Conservation (phyloP, 1,139 yeast species). For the Groenewaldozyma sp. region DNA sequence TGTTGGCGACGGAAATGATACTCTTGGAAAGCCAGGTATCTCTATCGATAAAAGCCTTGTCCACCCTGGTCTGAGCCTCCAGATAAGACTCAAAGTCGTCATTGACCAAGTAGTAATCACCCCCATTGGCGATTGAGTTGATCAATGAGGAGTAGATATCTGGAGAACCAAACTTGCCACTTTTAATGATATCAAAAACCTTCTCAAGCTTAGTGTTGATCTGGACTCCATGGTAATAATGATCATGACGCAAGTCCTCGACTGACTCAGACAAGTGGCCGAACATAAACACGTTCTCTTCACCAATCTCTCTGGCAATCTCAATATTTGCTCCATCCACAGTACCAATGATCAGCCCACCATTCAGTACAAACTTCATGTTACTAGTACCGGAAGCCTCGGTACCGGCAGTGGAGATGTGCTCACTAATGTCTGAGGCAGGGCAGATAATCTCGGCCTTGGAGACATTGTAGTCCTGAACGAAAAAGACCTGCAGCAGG, state of each 20-base stretch:
- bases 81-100: constrained; percentile 85
- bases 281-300: constrained; percentile 83
- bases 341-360: constrained; percentile 90
- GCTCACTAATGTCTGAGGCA: constrained; percentile 85
- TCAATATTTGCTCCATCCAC: constrained; percentile 97
- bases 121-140: constrained; percentile 53
- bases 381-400: constrained; percentile 95
- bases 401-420: constrained; percentile 96
- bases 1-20: constrained; percentile 75
- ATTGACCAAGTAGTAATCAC: constrained; percentile 78
- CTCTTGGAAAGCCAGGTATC: constrained; percentile 69
- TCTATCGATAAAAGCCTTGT: constrained; percentile 58
- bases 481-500: constrained; percentile 73
- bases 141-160: constrained; percentile 60
- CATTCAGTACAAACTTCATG: constrained; percentile 91
- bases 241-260: constrained; percentile 72
- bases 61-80: constrained; percentile 70
- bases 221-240: constrained; percentile 44
- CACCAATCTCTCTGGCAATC: constrained; percentile 88
- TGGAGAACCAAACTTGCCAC: constrained; percentile 63
- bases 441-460: constrained; percentile 89
- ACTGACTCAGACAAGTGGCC: constrained; percentile 88
- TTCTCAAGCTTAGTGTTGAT: constrained; percentile 44
- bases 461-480: constrained; percentile 89
- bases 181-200: constrained; percentile 62